Evolutionary conservation across 306 rosid species (phyloP), one percentile per base, ranked within the genome.

Genomic region (Lagenaria siceraria): DNA sequence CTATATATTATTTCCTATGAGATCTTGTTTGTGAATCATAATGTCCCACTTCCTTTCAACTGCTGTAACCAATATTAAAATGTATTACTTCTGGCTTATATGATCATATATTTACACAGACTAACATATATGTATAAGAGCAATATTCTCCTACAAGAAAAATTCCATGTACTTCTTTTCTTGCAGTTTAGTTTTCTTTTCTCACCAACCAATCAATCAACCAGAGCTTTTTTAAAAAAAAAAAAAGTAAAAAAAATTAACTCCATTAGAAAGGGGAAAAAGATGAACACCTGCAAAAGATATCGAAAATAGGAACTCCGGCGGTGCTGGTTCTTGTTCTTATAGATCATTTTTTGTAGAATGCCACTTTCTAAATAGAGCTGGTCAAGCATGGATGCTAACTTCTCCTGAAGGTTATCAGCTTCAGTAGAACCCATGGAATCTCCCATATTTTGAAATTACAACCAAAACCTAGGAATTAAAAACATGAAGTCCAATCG

Each of bases 311-410:
- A 95, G 14, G 85, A 86, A 81, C 88, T 82, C 6, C 91, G 97
- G 4, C 97, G 86, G 77, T 95, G 98, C 92, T 95, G 98, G 76
- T 95, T 95, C 92, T 90, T 95, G 83, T 89, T 92, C 84, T 92
- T 95, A 84, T 95, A 82, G 0, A 84, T 88, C 86, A 95, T 77
- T 82, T 97, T 86, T 51, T 90, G 87, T 42, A 92, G 84, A 77
- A 95, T 83, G 38, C 84, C 91, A 68, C 72, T 13, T 81, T 90
- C 98, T 24, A 80, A 74, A 82, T 84, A 91, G 35, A 95, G 95
- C 77, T 89, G 97, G 42, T 82, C 77, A 54, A 87, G 85, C 88
- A 90, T 76, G 54, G 90, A 80, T 22, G 56, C 85, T 76, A 89
- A 42, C 82, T 93, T 91, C 78, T 77, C 85, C 86, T 89, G 93